Evolutionary conservation across 768 basidiomycete genomes (phyloP).

Genomic region (Lactifluus subvellereus): DNA sequence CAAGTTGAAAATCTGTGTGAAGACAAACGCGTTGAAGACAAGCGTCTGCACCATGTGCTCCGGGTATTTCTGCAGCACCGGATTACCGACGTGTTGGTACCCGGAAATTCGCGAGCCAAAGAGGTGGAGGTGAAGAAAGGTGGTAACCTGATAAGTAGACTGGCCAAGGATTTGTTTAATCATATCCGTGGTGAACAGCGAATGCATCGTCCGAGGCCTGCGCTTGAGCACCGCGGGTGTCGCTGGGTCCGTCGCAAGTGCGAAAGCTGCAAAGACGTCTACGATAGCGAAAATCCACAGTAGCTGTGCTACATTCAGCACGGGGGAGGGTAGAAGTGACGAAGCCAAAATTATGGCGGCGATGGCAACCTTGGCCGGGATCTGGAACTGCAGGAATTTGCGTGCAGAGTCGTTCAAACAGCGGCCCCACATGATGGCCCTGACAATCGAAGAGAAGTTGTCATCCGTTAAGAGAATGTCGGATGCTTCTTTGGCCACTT

Average conservation of each 20-base stretch:
- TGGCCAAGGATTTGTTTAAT: conserved; percentile 93
- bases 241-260: conserved; percentile 94
- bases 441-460: conserved; percentile 92
- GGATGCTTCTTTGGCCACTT: conserved; percentile 97
- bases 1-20: conserved; percentile 95
- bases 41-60: conserved; percentile 64
- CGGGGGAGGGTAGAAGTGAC: conserved; percentile 77
- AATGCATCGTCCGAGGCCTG: conserved; percentile 84
- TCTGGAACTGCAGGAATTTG: conserved; percentile 96
- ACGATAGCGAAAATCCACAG: conserved; percentile 99
- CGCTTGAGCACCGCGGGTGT: conserved; percentile 72
- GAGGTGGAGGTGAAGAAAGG: conserved; percentile 89
- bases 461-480: conserved; percentile 99
- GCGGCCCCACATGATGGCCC: conserved; percentile 98
- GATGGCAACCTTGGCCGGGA: conserved; percentile 94
- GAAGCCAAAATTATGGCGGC: conserved; percentile 64
- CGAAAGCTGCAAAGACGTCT: conserved; percentile 97
- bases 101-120: conserved; percentile 66
- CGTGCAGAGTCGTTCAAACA: conserved; percentile 97
- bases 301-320: conserved; percentile 89
- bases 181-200: conserved; percentile 90
- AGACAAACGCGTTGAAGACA: conserved; percentile 96
- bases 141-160: conserved; percentile 74
- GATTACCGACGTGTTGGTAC: conserved; percentile 34
- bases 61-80: conserved; percentile 32